phyloP scores from a whole-genome alignment of 2,329 filamentous ascomycete genomes.

The Apiospora sp. region DNA sequence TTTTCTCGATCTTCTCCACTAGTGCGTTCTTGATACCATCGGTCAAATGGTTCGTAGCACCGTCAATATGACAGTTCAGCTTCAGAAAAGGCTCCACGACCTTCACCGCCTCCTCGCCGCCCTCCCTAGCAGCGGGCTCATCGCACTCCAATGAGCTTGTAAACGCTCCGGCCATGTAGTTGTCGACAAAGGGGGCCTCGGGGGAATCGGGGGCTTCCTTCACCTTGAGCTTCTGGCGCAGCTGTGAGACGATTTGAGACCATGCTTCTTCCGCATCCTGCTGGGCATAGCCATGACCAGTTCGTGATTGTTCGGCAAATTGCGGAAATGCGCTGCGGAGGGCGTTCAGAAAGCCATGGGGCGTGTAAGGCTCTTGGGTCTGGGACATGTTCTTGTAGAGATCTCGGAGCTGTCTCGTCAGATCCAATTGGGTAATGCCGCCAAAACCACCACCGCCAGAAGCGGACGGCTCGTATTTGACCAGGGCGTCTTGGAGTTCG shows the following conservation, averaged over 20 bases:
- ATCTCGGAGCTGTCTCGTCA: slow-evolving; percentile 79
- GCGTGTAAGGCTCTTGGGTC: slow-evolving; percentile 87
- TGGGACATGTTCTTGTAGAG: slow-evolving; percentile 90
- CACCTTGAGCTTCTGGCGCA: slow-evolving; percentile 79
- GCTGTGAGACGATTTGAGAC: slow-evolving; percentile 89
- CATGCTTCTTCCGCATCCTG: slow-evolving; percentile 99
- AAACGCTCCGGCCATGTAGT: slow-evolving; percentile 87
- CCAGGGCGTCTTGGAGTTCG: slow-evolving; percentile 83
- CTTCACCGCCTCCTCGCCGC: slow-evolving; percentile 73
- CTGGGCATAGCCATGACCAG: slow-evolving; percentile 88
- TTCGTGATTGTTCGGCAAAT: slow-evolving; percentile 88
- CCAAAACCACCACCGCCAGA: slow-evolving; percentile 35
- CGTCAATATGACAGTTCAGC: slow-evolving; percentile 94
- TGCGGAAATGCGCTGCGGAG: slow-evolving; percentile 85
- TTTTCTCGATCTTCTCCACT: slow-evolving; percentile 91
- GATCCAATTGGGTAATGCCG: slow-evolving; percentile 66
- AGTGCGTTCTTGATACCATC: slow-evolving; percentile 87
- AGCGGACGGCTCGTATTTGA: slow-evolving; percentile 57
- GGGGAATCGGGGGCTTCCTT: slow-evolving; percentile 58
- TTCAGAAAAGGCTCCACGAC: slow-evolving; percentile 84
- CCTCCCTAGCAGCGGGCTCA: slow-evolving; percentile 78
- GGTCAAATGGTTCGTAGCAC: slow-evolving; percentile 84
- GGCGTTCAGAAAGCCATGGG: slow-evolving; percentile 81
- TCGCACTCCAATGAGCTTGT: slow-evolving; percentile 83
- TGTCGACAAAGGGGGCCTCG: slow-evolving; percentile 81